Evolutionary conservation across 495 filamentous ascomycete species (phyloP), one percentile per base, ranked within the genome.

Genomic region (Xylaria intraflava): DNA sequence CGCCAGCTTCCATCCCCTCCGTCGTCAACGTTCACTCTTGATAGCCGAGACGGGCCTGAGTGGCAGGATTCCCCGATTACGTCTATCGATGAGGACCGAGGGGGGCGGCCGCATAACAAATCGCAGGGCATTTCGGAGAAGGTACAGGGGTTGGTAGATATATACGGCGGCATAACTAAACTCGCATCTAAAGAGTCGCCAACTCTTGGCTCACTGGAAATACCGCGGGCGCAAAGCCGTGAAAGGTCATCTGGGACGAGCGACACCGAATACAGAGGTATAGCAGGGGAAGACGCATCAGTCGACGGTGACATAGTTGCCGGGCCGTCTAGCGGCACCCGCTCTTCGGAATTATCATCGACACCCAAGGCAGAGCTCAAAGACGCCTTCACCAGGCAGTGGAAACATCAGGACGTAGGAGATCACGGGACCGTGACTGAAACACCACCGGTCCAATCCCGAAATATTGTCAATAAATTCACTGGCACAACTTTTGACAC

Each of bases 51-150:
- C 29, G 67, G 67, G 22, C 60, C 66, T 23, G 67, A 66, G 0
- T 60, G 56, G 2, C 69, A 71, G 54, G 75, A 78, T 27, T 80
- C 76, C 0, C 77, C 77, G 6, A 66, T 77, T n/a, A 78, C 76
- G 1, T 77, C 76, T n/a, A 66, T 78, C 33, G 77, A 80, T 47
- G 77, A 80, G 22, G 77, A 78, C 17, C 63, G 67, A 7, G 69
- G 57, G 33, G 48, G 49, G 22, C 67, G 64, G 2, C 56, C 66
- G 14, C 57, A 62, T 3, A 49, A 62, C 0, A 50, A 48, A 14
- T 46, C 59, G 27, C 60, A 62, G 20, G 65, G 65, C 35, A 55
- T 39, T 1, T 74, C 73, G 12, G 60, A 67, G 3, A 78, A 75
- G 44, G 69, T 76, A 4, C 73, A 74, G 45, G 67, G 72, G 48